Conservation (phyloP, 148 eudicot genomes). For the Nepenthes mirabilis region DNA sequence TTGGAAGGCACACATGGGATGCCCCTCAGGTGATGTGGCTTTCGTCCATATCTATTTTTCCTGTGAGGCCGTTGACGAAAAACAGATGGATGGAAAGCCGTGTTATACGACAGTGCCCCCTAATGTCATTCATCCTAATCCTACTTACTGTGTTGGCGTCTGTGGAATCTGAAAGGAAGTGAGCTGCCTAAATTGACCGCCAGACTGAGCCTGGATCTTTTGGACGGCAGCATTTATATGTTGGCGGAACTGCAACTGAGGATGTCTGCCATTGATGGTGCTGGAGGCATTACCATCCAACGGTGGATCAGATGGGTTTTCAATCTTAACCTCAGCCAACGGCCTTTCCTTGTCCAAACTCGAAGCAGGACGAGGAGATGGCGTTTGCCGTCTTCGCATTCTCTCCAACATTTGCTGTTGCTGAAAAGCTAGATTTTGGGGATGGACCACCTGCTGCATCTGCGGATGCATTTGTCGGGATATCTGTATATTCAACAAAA, state of each 20-base stretch:
- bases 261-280: constrained; percentile 39
- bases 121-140: not conserved
- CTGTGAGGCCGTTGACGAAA: too few relatives aligned
- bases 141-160: constrained; percentile 60
- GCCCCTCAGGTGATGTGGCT: too few relatives aligned
- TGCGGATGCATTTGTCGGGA: constrained; percentile 62
- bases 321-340: constrained; percentile 80
- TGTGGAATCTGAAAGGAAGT: constrained; percentile 55
- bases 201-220: constrained; percentile 39
- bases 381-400: constrained; percentile 40
- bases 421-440: constrained; percentile 33
- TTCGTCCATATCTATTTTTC: too few relatives aligned
- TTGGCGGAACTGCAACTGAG: constrained; percentile 53
- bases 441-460: constrained; percentile 42
- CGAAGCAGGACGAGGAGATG: constrained; percentile 51
- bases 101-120: too few relatives aligned
- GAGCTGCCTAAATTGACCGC: constrained; percentile 57
- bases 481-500: constrained; percentile 30
- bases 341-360: constrained; percentile 60
- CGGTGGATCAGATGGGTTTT: constrained; percentile 63
- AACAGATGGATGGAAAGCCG: not conserved
- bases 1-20: not conserved
- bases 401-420: constrained; percentile 55
- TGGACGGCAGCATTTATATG: constrained; percentile 58
- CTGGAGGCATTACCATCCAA: constrained; percentile 44